Base-by-base conservation (phyloP, 2,329 filamentous ascomycete genomes). In the Lasiodiplodia theobromae region DNA sequence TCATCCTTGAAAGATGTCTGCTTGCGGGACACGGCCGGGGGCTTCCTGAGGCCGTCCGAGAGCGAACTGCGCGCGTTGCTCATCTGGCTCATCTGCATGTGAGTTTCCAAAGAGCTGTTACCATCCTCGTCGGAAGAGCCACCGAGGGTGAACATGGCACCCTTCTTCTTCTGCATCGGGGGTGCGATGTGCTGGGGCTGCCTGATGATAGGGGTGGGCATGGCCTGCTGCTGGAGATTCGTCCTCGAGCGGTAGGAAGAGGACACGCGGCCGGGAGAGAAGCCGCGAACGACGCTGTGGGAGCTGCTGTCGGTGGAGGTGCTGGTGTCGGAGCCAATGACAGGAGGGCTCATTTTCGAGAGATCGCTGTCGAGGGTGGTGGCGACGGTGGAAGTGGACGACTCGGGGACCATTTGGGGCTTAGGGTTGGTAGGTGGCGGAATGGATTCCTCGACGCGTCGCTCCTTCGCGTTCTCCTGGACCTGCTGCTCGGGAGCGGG, bases 101-200 rank as follows among this genome's bases (percentile, higher is more conserved):
- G 83, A 54, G 86, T 85, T 71, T 91, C 88, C 56, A 90, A 86
- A 0, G 93, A 96, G 78, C 90, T 92, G 71, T 92, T 90, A 70
- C 96, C 93, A 71, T 93, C 93, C 73, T 94, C 93, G 37, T 91
- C 94, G 63, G 92, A 97, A 0, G 93, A 96, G 57, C 85, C 89
- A 23, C 94, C 94, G 7, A 97, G 86, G 6, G 87, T 88, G 77
- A 94, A 94, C 77, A 90, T 89, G 62, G 88, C 86, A 73, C 88
- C 87, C 74, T 93, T 91, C 72, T 87, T 88, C 82, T 91, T 93
- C 69, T 70, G 65, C 31, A 68, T 70, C 71, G 75, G 81, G 74
- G 74, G 73, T 14, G 38, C n/a, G 6, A 56, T 44, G 37, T 53
- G 54, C 21, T 56, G 66, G 72, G 70, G 76, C 72, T 70, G 75